phyloP scores from a whole-genome alignment of 2,329 filamentous ascomycete genomes.

The Fusarium papillatum region DNA sequence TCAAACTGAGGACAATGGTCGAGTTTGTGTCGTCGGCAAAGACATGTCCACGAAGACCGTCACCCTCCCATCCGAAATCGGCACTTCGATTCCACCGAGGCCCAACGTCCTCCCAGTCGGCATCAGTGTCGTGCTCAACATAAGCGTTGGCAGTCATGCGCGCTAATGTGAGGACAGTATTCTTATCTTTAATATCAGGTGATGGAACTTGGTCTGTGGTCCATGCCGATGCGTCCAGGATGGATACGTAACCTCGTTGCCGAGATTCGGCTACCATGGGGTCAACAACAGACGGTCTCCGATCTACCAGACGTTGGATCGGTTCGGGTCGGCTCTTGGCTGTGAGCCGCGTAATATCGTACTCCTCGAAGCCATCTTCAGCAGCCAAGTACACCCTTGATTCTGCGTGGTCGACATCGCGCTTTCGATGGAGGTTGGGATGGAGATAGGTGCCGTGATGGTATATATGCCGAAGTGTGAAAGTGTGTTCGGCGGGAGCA shows the following conservation, averaged over 20 bases:
- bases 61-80: constrained; percentile 93
- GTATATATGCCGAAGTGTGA: constrained; percentile 88
- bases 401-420: constrained; percentile 75
- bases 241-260: constrained; percentile 74
- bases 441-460: constrained; percentile 89
- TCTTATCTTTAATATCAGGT: constrained; percentile 88
- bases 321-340: constrained; percentile 74
- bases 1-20: constrained; percentile 92
- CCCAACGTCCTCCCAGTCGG: constrained; percentile 88
- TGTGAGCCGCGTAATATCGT: constrained; percentile 66
- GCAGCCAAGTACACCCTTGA: constrained; percentile 70
- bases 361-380: constrained; percentile 68
- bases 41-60: constrained; percentile 92
- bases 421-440: constrained; percentile 81
- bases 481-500: constrained; percentile 67
- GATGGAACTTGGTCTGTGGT: constrained; percentile 82
- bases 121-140: constrained; percentile 76
- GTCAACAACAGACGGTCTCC: constrained; percentile 82
- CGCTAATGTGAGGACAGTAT: constrained; percentile 86
- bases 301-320: constrained; percentile 87
- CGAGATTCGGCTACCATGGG: constrained; percentile 82
- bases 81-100: constrained; percentile 86
- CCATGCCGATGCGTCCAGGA: constrained; percentile 83
- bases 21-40: constrained; percentile 89
- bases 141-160: constrained; percentile 94